phyloP scores from a whole-genome alignment of 148 eudicot genomes.

The Euryodendron excelsum region DNA sequence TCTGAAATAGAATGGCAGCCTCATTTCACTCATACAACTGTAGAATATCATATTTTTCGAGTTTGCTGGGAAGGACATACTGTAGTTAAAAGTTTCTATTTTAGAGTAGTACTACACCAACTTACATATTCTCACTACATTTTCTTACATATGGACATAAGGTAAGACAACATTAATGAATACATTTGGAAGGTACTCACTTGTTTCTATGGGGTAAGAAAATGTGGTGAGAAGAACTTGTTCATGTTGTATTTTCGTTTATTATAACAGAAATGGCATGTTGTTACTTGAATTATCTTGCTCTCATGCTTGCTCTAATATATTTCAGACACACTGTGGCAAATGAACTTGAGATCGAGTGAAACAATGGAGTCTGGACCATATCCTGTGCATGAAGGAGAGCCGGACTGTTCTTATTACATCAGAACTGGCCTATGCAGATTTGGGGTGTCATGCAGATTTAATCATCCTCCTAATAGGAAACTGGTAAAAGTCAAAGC shows the following conservation, averaged over 20 bases:
- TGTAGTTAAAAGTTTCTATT: background rate
- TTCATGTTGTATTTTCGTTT: background rate
- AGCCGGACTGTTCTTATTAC: constrained; percentile 92
- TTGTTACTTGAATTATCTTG: constrained; percentile 3
- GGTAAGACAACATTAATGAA: background rate
- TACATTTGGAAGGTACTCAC: background rate
- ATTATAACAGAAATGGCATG: background rate
- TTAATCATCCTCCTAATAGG: constrained; percentile 92
- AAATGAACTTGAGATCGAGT: constrained; percentile 57
- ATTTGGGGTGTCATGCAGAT: constrained; percentile 85
- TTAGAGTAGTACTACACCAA: too few species aligned
- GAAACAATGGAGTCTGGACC: constrained; percentile 72
- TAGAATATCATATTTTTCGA: background rate
- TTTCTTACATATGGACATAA: background rate
- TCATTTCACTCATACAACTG: background rate
- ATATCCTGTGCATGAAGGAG: constrained; percentile 94
- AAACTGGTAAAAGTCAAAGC: constrained; percentile 64
- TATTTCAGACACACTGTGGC: constrained; percentile 71
- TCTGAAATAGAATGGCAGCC: background rate
- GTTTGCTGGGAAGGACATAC: background rate
- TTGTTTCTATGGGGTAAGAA: background rate
- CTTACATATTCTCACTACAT: too few species aligned
- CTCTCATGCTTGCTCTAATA: constrained; percentile 12
- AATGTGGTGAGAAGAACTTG: background rate
- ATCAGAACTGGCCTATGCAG: constrained; percentile 94